These are phyloP conservation scores for Erodium maritimum DNA, from an alignment of 345 rosid genomes.

Conservation along the genomic window DNA sequence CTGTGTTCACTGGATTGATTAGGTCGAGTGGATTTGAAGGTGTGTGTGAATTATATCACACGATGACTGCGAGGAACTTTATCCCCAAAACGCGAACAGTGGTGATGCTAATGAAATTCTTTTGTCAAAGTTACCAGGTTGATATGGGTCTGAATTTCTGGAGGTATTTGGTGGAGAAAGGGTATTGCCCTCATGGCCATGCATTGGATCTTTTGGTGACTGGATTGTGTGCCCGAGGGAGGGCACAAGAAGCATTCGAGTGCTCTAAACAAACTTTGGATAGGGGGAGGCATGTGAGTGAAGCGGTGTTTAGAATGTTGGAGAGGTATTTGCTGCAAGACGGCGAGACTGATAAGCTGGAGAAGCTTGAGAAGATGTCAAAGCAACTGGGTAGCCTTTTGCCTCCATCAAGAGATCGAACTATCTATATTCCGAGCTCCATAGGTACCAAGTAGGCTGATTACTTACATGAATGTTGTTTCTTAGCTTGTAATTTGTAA, in stretches of 20 bases:
- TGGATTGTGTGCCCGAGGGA: conserved; percentile 52
- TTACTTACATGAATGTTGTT: no score
- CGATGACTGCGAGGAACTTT: conserved; percentile 42
- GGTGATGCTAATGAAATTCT: conserved; percentile 76
- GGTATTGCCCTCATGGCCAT: conserved; percentile 68
- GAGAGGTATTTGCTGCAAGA: conserved; percentile 28
- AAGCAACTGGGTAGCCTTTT: conserved; percentile 35
- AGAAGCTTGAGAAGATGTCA: conserved; percentile 42
- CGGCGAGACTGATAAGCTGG: conserved; percentile 29
- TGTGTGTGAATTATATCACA: conserved; percentile 33
- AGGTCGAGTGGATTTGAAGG: conserved; percentile 42
- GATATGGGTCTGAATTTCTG: conserved; percentile 56
- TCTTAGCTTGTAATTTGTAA: no score
- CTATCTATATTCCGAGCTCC: conserved; percentile 2
- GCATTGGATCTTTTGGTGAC: conserved; percentile 67
- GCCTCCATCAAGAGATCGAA: conserved; percentile 31
- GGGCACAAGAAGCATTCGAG: conserved; percentile 47
- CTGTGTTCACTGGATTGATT: conserved; percentile 58
- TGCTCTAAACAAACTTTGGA: conserved; percentile 55
- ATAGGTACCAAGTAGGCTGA: no score
- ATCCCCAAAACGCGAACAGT: conserved; percentile 59
- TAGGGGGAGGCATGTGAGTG: conserved; percentile 61
- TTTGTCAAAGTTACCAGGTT: conserved; percentile 39
- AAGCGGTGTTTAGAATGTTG: conserved; percentile 41
- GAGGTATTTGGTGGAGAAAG: conserved; percentile 50